Conservation (phyloP, 768 basidiomycete genomes). For the Tulasnella sp. region DNA sequence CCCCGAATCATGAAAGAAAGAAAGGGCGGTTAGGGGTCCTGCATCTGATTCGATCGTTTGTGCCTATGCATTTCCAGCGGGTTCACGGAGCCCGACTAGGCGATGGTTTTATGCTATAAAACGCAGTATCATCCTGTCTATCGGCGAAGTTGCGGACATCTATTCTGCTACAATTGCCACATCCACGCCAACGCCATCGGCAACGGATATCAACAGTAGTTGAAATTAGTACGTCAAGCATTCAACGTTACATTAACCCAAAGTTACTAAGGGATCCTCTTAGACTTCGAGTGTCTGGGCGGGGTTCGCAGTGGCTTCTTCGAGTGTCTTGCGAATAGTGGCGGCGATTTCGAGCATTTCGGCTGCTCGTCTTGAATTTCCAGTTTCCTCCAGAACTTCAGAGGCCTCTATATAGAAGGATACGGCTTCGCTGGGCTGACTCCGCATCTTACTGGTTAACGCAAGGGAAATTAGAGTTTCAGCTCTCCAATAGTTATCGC, state of each 20-base stretch:
- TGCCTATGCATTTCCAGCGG: no score
- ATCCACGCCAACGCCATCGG: no score
- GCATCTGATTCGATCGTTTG: no score
- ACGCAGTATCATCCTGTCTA: no score
- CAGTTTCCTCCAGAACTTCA: background rate
- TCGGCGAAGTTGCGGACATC: no score
- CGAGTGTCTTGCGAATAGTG: background rate
- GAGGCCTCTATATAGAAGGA: background rate
- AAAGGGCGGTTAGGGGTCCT: no score
- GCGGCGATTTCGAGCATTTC: background rate
- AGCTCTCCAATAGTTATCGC: background rate
- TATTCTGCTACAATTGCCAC: no score
- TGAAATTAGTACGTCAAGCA: no score
- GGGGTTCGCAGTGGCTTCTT: background rate
- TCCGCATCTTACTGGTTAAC: background rate
- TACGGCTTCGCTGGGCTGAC: background rate
- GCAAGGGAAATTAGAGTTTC: background rate
- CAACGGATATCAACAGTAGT: no score
- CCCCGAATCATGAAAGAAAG: no score
- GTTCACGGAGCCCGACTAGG: no score
- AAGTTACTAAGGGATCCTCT: background rate
- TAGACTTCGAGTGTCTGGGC: background rate
- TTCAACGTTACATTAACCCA: background rate
- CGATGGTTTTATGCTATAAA: no score
- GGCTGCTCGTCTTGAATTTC: background rate